Base-by-base conservation (phyloP, 257 asterid species). In the Paulownia fortunei region DNA sequence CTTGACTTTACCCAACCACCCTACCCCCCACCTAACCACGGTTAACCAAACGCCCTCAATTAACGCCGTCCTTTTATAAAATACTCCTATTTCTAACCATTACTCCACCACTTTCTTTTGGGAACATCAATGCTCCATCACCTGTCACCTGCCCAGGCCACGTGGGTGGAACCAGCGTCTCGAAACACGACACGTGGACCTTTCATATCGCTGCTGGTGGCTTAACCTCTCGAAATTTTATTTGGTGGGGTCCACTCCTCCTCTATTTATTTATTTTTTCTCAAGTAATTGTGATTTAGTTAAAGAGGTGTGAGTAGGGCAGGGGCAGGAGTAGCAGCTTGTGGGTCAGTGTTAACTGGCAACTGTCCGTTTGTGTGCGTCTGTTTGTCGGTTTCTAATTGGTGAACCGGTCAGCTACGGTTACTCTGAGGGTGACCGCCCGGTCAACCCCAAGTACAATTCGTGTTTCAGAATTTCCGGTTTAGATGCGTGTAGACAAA, bases 141-240 rank as follows among this genome's bases (percentile, higher is more conserved):
- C 19, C n/a, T 61, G 46, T 8, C 60, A 12, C 39, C 19, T 11
- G n/a, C 6, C 41, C 6, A 8, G 24, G 76, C 79, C 81, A 75
- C 67, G 63, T 52, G 55, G n/a, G 77, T 7, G 3, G 0, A 46
- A 30, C 3, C 7, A 30, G 12, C 27, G 26, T 1, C 62, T 15
- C 27, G n/a, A 0, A 36, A 16, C 13, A 9, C 1, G 76, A 75
- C 86, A 86, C 87, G 87, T 86, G 82, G 52, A 72, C 36, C 13
- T 46, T 27, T 27, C 39, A 19, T 32, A 21, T 10, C 13, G 49
- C 9, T n/a, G 6, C 64, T 51, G 76, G 47, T 58, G 44, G 10
- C 76, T 30, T 44, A 66, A 37, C 65, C 4, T 10, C 54, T 77
- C 41, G 47, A 16, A n/a, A 0, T 54, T 66, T 44, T 42, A 66